These are phyloP conservation scores for Leccinum olivaceoglutinosum DNA, from an alignment of 1,284 basidiomycete genomes.

Conservation along the genomic window DNA sequence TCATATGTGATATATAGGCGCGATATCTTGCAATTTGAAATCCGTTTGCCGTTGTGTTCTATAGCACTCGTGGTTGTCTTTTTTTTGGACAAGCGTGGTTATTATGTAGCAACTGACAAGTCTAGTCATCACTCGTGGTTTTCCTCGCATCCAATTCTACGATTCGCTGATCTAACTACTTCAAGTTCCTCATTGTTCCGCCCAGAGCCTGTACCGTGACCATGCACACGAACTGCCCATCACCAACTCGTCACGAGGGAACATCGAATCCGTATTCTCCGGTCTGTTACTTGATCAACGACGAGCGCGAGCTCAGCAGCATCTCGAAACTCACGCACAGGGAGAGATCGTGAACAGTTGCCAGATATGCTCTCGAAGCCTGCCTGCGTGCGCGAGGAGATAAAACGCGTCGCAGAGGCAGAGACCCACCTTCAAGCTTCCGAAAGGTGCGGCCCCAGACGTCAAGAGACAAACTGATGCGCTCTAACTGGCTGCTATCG, in stretches of 20 bases:
- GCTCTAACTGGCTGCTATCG: constrained; percentile 43
- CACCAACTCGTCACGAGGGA: constrained; percentile 58
- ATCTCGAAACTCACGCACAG: constrained; percentile 43
- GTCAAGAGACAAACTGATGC: constrained; percentile 54
- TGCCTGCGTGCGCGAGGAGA: constrained; percentile 49
- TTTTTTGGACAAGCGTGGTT: too few species aligned
- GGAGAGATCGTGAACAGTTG: constrained; percentile 44
- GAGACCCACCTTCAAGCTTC: constrained; percentile 45
- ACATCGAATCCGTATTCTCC: constrained; percentile 46
- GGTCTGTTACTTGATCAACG: constrained; percentile 28
- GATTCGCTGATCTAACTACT: constrained; percentile 25
- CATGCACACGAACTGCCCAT: constrained; percentile 55
- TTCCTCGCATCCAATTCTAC: constrained; percentile 42
- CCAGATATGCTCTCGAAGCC: constrained; percentile 44
- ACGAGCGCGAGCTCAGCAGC: constrained; percentile 42
- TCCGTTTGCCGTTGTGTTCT: constrained; percentile 28
- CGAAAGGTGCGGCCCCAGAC: constrained; percentile 38
- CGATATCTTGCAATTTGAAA: too few species aligned
- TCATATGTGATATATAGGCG: too few species aligned
- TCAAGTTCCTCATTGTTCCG: constrained; percentile 18
- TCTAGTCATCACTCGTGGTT: constrained; percentile 7
- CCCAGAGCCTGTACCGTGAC: constrained; percentile 25
- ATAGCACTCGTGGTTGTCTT: too few species aligned
- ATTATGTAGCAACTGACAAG: too few species aligned
- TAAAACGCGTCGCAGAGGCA: constrained; percentile 43